Evolutionary conservation across 148 eudicot genomes (phyloP).

Genomic region (Pharnaceum exiguum): DNA sequence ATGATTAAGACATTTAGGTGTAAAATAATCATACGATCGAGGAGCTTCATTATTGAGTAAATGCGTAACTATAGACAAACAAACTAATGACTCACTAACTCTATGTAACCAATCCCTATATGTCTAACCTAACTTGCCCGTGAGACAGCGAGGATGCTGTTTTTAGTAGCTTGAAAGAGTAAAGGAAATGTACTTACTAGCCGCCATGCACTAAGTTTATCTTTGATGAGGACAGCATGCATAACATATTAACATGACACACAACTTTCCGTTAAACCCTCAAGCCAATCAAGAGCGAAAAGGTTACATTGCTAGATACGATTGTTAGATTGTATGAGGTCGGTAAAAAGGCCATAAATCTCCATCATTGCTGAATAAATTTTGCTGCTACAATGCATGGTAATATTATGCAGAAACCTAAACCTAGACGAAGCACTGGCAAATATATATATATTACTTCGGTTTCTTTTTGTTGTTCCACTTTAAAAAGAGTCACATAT

Average conservation of each 20-base stretch:
- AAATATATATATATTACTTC: no score
- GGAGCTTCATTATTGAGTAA: slow-evolving; percentile 14
- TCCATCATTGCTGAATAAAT: slow-evolving; percentile 7
- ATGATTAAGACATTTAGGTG: slow-evolving; percentile 1
- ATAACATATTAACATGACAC: slow-evolving; percentile 13
- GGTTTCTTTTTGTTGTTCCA: no score
- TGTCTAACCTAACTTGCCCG: slow-evolving; percentile 12
- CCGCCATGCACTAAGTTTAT: slow-evolving; percentile 21
- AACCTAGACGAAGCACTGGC: no score
- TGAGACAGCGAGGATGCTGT: slow-evolving; percentile 1
- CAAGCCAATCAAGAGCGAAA: slow-evolving; percentile 3
- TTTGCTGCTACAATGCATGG: not conserved
- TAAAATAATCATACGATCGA: slow-evolving; percentile 14
- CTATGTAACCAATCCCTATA: slow-evolving; percentile 13
- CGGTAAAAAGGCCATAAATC: slow-evolving; percentile 11
- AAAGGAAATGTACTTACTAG: not conserved
- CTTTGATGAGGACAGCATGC: slow-evolving; percentile 17
- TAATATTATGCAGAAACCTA: no score
- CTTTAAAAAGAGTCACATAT: no score
- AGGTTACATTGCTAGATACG: slow-evolving; percentile 1
- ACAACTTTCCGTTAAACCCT: not conserved
- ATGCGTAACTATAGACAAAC: not conserved
- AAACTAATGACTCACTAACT: slow-evolving; percentile 22
- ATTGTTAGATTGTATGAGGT: slow-evolving; percentile 15
- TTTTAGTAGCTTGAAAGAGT: slow-evolving; percentile 1